These are phyloP conservation scores for Aureobasidium sp. DNA, from an alignment of 2,329 filamentous ascomycete species.

Conservation along the genomic window DNA sequence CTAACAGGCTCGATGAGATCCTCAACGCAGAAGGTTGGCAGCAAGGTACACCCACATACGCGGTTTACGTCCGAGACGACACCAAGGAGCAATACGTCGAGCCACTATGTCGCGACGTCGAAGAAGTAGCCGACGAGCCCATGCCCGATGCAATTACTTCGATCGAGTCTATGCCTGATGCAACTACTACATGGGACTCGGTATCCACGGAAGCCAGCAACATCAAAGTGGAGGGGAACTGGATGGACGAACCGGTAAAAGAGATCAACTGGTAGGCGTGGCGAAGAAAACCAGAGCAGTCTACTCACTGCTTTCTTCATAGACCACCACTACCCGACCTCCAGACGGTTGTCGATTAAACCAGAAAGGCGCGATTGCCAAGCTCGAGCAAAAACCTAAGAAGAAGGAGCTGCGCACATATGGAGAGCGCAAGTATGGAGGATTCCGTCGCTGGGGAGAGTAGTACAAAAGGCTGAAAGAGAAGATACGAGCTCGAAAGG, in stretches of 20 bases:
- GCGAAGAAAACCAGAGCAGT: background rate
- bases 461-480: background rate
- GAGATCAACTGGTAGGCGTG: conserved; percentile 1
- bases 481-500: background rate
- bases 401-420: background rate
- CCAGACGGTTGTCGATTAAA: background rate
- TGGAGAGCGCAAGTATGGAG: background rate
- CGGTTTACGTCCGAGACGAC: conserved; percentile 70
- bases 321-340: background rate
- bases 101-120: conserved; percentile 24
- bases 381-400: background rate
- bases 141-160: background rate
- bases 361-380: background rate
- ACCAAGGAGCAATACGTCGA: conserved; percentile 51
- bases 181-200: background rate
- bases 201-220: background rate
- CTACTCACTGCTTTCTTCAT: conserved; percentile 6
- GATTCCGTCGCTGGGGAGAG: background rate
- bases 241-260: background rate
- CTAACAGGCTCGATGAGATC: conserved; percentile 54
- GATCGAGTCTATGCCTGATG: background rate
- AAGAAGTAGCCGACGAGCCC: background rate
- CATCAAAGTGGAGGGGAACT: background rate
- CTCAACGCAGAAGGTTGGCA: conserved; percentile 54
- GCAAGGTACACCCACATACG: conserved; percentile 69